These are phyloP conservation scores for Cytospora piceicola DNA, from an alignment of 2,329 filamentous ascomycete genomes.

Conservation along the genomic window DNA sequence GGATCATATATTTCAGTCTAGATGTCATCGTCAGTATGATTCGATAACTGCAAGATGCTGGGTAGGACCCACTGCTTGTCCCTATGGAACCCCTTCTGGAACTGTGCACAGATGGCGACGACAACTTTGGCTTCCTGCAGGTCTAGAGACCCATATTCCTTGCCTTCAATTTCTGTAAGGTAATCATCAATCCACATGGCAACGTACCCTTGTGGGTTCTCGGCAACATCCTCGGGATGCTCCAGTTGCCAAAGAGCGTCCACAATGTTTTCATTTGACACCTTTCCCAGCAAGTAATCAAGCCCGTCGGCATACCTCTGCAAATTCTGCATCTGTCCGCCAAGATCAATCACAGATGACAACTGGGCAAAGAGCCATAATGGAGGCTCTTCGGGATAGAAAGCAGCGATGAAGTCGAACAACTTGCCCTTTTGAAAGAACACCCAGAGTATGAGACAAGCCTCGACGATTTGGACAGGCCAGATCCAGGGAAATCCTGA, in stretches of 20 bases:
- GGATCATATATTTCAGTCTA: not conserved
- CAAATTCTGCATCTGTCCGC: not conserved
- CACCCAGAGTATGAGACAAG: not conserved
- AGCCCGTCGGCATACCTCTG: not conserved
- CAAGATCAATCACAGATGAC: not conserved
- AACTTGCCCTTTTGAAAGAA: not conserved
- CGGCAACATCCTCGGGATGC: not conserved
- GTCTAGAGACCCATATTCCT: not conserved
- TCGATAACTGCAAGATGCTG: not conserved
- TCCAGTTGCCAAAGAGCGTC: not conserved
- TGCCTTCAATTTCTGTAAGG: not conserved
- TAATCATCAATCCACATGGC: not conserved
- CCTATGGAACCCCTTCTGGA: not conserved
- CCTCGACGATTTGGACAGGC: not conserved
- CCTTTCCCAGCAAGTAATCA: not conserved
- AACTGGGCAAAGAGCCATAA: not conserved
- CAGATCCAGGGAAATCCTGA: too few relatives aligned
- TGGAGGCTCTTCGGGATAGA: not conserved
- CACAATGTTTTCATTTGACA: not conserved
- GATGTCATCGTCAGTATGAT: not conserved
- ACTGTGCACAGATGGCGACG: not conserved
- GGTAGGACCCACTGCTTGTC: not conserved
- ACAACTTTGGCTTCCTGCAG: not conserved
- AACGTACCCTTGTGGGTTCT: not conserved
- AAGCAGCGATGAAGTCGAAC: not conserved